phyloP scores from a whole-genome alignment of 2,329 filamentous ascomycete species.

The Colletotrichum sp. region DNA sequence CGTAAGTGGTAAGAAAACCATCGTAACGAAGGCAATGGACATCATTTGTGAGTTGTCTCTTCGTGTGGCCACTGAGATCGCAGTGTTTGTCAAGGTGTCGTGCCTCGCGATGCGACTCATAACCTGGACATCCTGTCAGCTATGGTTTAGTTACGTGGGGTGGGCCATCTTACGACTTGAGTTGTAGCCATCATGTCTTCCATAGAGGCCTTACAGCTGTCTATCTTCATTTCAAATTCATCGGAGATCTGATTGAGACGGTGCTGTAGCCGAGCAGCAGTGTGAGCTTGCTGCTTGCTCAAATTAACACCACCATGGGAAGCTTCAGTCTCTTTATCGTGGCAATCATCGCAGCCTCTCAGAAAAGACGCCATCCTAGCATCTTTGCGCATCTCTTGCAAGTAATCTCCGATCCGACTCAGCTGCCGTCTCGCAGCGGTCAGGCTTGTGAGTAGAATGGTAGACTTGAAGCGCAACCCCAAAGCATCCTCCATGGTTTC shows the following conservation, averaged over 20 bases:
- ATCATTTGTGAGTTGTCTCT: neutral
- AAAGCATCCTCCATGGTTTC: neutral
- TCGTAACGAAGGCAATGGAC: neutral
- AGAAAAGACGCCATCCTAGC: neutral
- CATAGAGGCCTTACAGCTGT: neutral
- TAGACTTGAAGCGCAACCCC: neutral
- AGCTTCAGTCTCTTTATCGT: neutral
- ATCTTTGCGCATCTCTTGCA: neutral
- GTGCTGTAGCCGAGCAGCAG: neutral
- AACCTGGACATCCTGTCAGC: neutral
- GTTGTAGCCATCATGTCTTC: neutral
- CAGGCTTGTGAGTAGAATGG: neutral
- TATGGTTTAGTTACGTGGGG: neutral
- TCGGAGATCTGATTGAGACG: neutral
- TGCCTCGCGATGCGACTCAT: neutral
- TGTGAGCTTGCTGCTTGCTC: neutral
- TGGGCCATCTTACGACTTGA: neutral
- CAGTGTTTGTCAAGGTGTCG: neutral
- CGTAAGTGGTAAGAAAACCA: neutral
- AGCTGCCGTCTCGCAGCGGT: neutral
- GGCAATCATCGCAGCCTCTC: neutral
- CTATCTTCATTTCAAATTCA: neutral
- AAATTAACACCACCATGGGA: accelerated
- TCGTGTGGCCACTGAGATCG: neutral
- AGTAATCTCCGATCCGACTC: neutral